A percentile compares a stretch with the other conserved stretches of the same genome.
Evolutionary conservation across 352 stramenopile species (phyloP).

Genomic region (Saprolegnia parasitica): DNA sequence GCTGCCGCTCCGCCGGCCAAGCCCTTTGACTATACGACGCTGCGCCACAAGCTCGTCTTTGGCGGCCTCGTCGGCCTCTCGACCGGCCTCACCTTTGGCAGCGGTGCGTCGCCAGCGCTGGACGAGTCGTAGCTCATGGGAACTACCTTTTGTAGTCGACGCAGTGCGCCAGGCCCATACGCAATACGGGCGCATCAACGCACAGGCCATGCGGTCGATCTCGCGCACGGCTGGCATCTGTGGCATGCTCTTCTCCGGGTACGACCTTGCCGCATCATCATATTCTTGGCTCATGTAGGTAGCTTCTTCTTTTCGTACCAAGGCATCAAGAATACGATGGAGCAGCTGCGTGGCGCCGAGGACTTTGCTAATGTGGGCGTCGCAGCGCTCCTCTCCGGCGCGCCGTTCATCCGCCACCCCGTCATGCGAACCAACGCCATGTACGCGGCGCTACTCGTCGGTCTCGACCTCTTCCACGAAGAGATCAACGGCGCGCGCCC

Average conservation of each 20-base stretch:
- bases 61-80: slow-evolving; percentile 72
- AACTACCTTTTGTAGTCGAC: slow-evolving; percentile 41
- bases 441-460: slow-evolving; percentile 72
- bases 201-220: slow-evolving; percentile 43
- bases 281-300: neutral
- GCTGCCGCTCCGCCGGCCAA: slow-evolving; percentile 24
- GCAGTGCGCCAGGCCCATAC: slow-evolving; percentile 58
- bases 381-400: slow-evolving; percentile 42
- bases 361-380: slow-evolving; percentile 57
- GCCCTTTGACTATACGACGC: slow-evolving; percentile 39
- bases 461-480: slow-evolving; percentile 76
- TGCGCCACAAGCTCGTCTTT: slow-evolving; percentile 74
- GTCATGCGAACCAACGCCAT: slow-evolving; percentile 70
- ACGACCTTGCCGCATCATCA: neutral
- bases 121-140: neutral
- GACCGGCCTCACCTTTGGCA: slow-evolving; percentile 68
- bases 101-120: slow-evolving; percentile 39
- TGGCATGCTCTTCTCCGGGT: slow-evolving; percentile 60
- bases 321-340: slow-evolving; percentile 63
- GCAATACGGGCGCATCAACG: slow-evolving; percentile 44
- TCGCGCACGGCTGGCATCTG: slow-evolving; percentile 50
- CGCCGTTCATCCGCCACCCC: slow-evolving; percentile 56
- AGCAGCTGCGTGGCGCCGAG: slow-evolving; percentile 51
- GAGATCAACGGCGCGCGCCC: slow-evolving; percentile 60
- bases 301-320: slow-evolving; percentile 80